phyloP scores from a whole-genome alignment of 2,329 filamentous ascomycete genomes.

The Cadophora luteo-olivacea region DNA sequence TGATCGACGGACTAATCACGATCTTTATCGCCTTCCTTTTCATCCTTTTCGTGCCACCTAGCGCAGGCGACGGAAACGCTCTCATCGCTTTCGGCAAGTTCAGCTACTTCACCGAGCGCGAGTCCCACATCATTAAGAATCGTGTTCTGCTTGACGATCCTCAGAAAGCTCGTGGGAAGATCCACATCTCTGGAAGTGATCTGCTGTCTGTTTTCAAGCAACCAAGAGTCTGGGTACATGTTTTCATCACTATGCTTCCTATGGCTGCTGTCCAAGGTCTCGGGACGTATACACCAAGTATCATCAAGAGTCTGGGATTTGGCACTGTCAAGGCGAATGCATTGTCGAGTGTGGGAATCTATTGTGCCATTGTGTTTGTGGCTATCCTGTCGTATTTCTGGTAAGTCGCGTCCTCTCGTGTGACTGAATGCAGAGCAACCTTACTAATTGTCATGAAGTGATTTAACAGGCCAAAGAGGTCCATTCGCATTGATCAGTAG shows the following conservation, averaged over 20 bases:
- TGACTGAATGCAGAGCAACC: neutral
- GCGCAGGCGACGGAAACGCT: constrained; percentile 46
- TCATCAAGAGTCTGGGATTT: constrained; percentile 44
- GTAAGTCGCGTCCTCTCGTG: neutral
- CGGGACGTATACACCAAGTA: constrained; percentile 40
- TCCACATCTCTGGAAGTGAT: constrained; percentile 43
- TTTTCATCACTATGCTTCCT: constrained; percentile 38
- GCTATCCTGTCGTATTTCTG: constrained; percentile 25
- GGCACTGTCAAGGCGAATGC: constrained; percentile 40
- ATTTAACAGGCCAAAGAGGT: constrained; percentile 45
- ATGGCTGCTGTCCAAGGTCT: constrained; percentile 34
- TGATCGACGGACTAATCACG: constrained; percentile 10
- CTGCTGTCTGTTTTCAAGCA: constrained; percentile 13
- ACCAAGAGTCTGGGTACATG: constrained; percentile 33
- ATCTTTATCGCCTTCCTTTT: constrained; percentile 40
- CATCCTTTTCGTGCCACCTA: constrained; percentile 48
- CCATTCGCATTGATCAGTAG: constrained; percentile 46
- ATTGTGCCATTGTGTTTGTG: constrained; percentile 17
- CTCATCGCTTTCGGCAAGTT: constrained; percentile 47
- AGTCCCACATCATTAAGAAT: constrained; percentile 49
- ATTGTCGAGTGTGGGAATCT: constrained; percentile 38
- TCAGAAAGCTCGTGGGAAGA: constrained; percentile 45
- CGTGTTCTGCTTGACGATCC: constrained; percentile 54
- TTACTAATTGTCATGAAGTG: constrained; percentile 28
- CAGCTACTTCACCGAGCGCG: constrained; percentile 52